Evolutionary conservation across 495 filamentous ascomycete genomes (phyloP).

Genomic region (Talaromyces trachyspermus): DNA sequence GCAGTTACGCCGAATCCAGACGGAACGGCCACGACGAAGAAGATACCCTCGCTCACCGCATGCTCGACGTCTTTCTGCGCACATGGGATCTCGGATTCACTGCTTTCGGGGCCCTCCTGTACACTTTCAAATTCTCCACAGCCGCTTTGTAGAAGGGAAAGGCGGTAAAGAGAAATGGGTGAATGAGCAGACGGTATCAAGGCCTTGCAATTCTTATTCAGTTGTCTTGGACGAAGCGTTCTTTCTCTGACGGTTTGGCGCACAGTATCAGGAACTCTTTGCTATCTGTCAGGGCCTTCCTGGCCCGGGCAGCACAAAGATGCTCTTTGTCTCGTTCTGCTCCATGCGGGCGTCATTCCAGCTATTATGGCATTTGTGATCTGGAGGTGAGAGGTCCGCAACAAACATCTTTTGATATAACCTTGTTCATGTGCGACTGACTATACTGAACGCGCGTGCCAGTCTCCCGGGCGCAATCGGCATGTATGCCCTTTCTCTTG

Average conservation of each 20-base stretch:
- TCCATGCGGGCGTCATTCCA: slow-evolving; percentile 55
- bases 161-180: slow-evolving; percentile 55
- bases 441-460: too few relatives aligned
- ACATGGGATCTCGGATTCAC: slow-evolving; percentile 67
- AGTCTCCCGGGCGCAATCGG: slow-evolving; percentile 70
- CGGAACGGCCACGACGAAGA: not conserved
- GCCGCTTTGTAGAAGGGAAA: slow-evolving; percentile 54
- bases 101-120: slow-evolving; percentile 66
- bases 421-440: too few relatives aligned
- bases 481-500: slow-evolving; percentile 67
- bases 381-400: slow-evolving; percentile 46
- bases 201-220: not conserved
- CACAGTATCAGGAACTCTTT: slow-evolving; percentile 76
- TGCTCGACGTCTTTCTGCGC: slow-evolving; percentile 32
- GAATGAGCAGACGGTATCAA: slow-evolving; percentile 59
- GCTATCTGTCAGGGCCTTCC: slow-evolving; percentile 69
- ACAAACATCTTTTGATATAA: not conserved
- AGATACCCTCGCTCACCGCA: slow-evolving; percentile 8
- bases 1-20: slow-evolving; percentile 4
- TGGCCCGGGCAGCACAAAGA: slow-evolving; percentile 73
- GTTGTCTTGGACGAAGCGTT: not conserved
- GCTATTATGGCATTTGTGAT: slow-evolving; percentile 60
- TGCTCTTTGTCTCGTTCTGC: slow-evolving; percentile 67
- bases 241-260: not conserved
- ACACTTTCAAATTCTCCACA: slow-evolving; percentile 61